Evolutionary conservation across 306 rosid genomes (phyloP).

Genomic region (Castanea crenata): DNA sequence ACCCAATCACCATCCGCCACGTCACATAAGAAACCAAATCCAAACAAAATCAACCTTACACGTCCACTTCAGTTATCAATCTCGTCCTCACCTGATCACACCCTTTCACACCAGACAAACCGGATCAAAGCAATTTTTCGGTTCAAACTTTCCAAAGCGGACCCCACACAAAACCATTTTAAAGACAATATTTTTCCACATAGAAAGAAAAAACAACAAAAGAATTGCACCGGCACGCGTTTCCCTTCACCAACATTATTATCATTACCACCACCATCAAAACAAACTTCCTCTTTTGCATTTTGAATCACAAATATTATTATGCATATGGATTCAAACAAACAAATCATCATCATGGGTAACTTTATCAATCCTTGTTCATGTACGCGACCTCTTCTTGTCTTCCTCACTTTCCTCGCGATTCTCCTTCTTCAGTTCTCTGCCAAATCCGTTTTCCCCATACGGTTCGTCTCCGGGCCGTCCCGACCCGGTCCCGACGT

Average conservation of each 20-base stretch:
- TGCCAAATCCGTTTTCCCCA: constrained; percentile 32
- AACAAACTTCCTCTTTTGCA: no score
- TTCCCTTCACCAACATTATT: no score
- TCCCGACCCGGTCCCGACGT: neutral
- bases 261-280: no score
- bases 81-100: neutral
- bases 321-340: no score
- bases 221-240: no score
- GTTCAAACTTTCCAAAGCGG: constrained; percentile 14
- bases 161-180: neutral
- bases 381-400: constrained; percentile 35
- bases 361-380: constrained; percentile 30
- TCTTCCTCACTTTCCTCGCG: constrained; percentile 48
- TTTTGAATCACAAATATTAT: no score
- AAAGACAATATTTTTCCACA: no score
- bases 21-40: neutral
- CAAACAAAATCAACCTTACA: neutral
- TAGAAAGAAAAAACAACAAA: no score
- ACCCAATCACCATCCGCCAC: neutral
- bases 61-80: no score
- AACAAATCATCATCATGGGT: neutral
- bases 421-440: constrained; percentile 53
- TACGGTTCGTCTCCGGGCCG: constrained; percentile 13
- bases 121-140: neutral
- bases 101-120: neutral